These are phyloP conservation scores for Blastocrithidia nonstop DNA, from an alignment of 208 protist species.

Conservation along the genomic window DNA sequence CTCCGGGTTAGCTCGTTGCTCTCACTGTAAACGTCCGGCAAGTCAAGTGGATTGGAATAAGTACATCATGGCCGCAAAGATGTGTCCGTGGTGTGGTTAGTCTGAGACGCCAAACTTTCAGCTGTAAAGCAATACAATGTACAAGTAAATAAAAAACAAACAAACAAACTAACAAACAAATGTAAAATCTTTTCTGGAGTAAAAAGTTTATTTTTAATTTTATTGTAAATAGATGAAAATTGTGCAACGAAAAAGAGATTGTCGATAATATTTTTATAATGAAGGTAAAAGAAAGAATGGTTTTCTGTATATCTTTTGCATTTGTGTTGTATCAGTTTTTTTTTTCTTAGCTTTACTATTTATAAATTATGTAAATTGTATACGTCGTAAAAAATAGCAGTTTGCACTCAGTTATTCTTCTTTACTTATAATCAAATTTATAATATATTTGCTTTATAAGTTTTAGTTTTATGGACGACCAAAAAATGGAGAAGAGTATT, in stretches of 20 bases:
- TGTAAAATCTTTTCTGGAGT: constrained; percentile 2
- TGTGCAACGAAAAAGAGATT: too few relatives aligned
- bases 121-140: constrained; percentile 8
- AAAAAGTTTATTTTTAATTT: too few relatives aligned
- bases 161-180: constrained; percentile 4
- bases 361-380: too few relatives aligned
- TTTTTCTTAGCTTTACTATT: too few relatives aligned
- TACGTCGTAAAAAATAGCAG: constrained; percentile 1
- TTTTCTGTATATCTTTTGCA: not conserved
- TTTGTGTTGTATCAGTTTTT: constrained; percentile 5
- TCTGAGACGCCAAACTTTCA: constrained; percentile 50
- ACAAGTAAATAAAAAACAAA: not conserved
- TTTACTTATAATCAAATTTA: not conserved
- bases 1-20: constrained; percentile 49
- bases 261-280: constrained; percentile 1
- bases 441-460: not conserved
- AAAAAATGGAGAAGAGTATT: not conserved
- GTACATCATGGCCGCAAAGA: constrained; percentile 59
- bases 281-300: not conserved
- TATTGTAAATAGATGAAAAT: too few relatives aligned
- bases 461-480: not conserved
- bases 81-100: constrained; percentile 81
- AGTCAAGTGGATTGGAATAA: constrained; percentile 87
- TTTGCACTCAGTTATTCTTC: not conserved
- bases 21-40: constrained; percentile 58